A percentile compares a stretch with the other conserved stretches of the same genome.
Conservation (phyloP, 2,329 filamentous ascomycete genomes). For the Fusarium penzigii region DNA sequence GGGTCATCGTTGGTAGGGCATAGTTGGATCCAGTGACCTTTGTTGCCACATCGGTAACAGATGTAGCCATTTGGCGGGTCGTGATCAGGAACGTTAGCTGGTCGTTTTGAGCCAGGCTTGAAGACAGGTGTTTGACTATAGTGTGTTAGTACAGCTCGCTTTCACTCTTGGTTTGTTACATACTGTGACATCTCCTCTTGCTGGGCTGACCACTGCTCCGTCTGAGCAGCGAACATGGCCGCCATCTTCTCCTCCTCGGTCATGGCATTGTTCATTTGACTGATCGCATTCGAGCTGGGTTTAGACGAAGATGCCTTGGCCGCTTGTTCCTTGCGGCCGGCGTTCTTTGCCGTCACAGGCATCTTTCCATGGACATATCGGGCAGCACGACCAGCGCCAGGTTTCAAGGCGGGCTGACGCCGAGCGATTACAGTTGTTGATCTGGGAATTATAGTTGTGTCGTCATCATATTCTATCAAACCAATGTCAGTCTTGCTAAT, state of each 20-base stretch:
- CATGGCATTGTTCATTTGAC: conserved; percentile 73
- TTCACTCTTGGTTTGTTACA: conserved; percentile 32
- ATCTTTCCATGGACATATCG: conserved; percentile 97
- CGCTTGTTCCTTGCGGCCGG: conserved; percentile 64
- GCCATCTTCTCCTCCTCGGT: conserved; percentile 94
- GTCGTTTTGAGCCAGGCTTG: conserved; percentile 64
- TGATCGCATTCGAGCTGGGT: conserved; percentile 57
- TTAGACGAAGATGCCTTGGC: conserved; percentile 60
- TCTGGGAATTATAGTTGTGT: conserved; percentile 94
- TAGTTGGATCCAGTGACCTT: conserved; percentile 98
- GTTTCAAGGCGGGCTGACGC: conserved; percentile 78
- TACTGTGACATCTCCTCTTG: conserved; percentile 90
- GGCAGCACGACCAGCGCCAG: conserved; percentile 85
- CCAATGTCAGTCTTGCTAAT: conserved; percentile 29
- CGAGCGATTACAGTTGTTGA: conserved; percentile 92
- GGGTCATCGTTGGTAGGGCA: conserved; percentile 99
- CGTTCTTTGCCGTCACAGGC: conserved; percentile 83
- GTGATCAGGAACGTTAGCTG: conserved; percentile 81
- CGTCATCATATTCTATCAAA: conserved; percentile 85
- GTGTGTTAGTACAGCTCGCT: conserved; percentile 34
- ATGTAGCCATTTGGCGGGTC: conserved; percentile 92
- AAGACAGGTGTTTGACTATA: conserved; percentile 62
- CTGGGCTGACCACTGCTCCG: conserved; percentile 88
- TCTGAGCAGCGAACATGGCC: conserved; percentile 88
- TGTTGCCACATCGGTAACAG: conserved; percentile 94